These are phyloP conservation scores for Ceratobasidium sp. DNA, from an alignment of 1,284 basidiomycete genomes.

Conservation along the genomic window DNA sequence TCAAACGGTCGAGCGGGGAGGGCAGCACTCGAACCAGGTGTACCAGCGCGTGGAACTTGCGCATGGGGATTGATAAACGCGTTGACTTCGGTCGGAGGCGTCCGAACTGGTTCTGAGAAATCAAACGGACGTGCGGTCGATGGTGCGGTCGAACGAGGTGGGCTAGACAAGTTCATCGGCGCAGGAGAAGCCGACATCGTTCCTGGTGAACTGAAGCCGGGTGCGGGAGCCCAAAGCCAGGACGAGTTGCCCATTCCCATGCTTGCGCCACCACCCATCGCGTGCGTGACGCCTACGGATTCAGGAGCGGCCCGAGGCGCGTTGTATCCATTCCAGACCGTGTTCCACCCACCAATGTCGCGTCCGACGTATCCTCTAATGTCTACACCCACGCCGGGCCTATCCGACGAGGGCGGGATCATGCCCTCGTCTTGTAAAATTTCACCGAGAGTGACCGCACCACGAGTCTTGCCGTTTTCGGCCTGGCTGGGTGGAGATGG, in stretches of 20 bases:
- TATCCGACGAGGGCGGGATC: slow-evolving; percentile 23
- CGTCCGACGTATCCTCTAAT: slow-evolving; percentile 34
- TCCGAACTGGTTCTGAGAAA: slow-evolving; percentile 17
- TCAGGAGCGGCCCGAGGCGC: neutral
- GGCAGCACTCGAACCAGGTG: slow-evolving; percentile 7
- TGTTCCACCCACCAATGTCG: slow-evolving; percentile 29
- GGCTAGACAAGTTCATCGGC: neutral
- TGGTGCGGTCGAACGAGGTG: slow-evolving; percentile 33
- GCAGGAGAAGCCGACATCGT: neutral
- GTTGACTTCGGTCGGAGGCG: slow-evolving; percentile 1
- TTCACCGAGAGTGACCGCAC: slow-evolving; percentile 2
- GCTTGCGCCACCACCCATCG: neutral
- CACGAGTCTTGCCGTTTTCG: neutral
- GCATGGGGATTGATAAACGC: slow-evolving; percentile 33
- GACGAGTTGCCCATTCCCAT: neutral
- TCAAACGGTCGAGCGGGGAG: neutral
- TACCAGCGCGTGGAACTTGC: neutral
- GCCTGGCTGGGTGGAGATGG: neutral
- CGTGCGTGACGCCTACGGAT: slow-evolving; percentile 19
- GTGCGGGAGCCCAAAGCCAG: slow-evolving; percentile 29
- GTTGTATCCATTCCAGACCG: slow-evolving; percentile 10
- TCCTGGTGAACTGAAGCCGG: neutral
- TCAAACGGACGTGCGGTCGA: slow-evolving; percentile 38
- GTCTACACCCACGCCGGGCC: slow-evolving; percentile 24
- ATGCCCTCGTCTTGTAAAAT: slow-evolving; percentile 28